Evolutionary conservation across 2,329 filamentous ascomycete species (phyloP), one percentile per base, ranked within the genome.

Genomic region (Botryotinia globosa): DNA sequence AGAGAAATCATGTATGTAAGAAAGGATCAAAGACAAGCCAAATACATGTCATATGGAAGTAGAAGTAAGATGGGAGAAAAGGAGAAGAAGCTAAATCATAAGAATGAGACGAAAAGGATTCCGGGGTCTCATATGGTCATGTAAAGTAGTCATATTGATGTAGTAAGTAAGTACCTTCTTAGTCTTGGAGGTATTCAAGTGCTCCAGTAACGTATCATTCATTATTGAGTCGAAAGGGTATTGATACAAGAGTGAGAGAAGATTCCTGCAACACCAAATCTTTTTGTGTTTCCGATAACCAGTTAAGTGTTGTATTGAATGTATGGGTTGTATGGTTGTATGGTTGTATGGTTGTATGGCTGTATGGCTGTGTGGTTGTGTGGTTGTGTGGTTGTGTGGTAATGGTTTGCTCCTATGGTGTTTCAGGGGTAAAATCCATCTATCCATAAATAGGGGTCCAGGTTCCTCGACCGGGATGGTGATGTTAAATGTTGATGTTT

Each of bases 351-450:
- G 37, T 39, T 12, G 37, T 39, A 12, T 39, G 37, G 37, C 12
- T 39, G 34, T 37, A 8, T 37, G 34, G 34, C 7, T 6, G 34
- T 37, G 34, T 37, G 34, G 34, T 37, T 37, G 37, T 37, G 4
- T 37, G 37, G 37, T 37, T 9, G 37, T 37, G 37, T 59, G 32
- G 32, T 42, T 10, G 34, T 42, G 34, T 61, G 58, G 22, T 61
- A 39, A 54, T 29, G n/a, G 9, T 61, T n/a, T 61, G 8, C 58
- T 61, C 7, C 22, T 39, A 6, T 44, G 34, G 42, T 9, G 37
- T 42, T 59, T 69, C 66, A 69, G 66, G 66, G 66, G 66, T 69
- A 69, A 44, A 56, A 32, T 59, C 34, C 64, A 37, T 37, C n/a
- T 16, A 39, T 51, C 34, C 64, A 34, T 29, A 66, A 39, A 54